These are phyloP conservation scores for Tulasnella sp. DNA, from an alignment of 768 basidiomycete genomes.

Conservation along the genomic window DNA sequence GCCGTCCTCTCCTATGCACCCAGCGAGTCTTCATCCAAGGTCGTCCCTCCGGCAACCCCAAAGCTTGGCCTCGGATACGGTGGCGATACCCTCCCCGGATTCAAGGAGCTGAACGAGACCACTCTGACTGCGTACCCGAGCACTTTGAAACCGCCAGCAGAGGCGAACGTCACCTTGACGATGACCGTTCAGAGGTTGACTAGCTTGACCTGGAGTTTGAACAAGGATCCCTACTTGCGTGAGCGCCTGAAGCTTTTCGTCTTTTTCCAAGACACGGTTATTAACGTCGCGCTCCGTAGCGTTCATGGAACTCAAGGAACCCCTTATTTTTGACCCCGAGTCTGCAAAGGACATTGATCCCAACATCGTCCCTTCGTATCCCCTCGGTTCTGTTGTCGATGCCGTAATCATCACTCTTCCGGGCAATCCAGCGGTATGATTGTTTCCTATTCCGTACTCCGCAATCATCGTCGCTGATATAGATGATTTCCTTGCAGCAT, in stretches of 20 bases:
- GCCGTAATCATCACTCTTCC: neutral
- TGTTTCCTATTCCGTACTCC: neutral
- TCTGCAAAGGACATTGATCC: neutral
- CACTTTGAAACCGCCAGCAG: neutral
- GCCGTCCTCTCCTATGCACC: constrained; percentile 14
- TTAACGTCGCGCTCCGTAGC: neutral
- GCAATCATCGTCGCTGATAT: neutral
- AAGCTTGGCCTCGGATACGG: constrained; percentile 11
- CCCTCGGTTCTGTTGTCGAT: constrained; percentile 8
- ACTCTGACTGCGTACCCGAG: constrained; percentile 3
- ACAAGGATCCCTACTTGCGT: constrained; percentile 5
- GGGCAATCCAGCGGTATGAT: constrained; percentile 1
- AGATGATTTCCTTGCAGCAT: neutral
- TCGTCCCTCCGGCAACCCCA: neutral
- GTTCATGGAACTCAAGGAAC: constrained; percentile 15
- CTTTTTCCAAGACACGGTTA: neutral
- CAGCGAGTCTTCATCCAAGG: neutral
- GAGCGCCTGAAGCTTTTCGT: neutral
- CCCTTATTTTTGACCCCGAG: constrained; percentile 8
- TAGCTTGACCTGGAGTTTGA: neutral
- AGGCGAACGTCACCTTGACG: neutral
- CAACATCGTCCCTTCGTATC: constrained; percentile 2
- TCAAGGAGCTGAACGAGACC: neutral
- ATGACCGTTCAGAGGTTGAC: constrained; percentile 3
- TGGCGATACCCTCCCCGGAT: neutral